A percentile compares a stretch with the other conserved stretches of the same genome.
These are phyloP conservation scores for Blastocystis hominis DNA, from an alignment of 352 stramenopile species.

Conservation along the genomic window DNA sequence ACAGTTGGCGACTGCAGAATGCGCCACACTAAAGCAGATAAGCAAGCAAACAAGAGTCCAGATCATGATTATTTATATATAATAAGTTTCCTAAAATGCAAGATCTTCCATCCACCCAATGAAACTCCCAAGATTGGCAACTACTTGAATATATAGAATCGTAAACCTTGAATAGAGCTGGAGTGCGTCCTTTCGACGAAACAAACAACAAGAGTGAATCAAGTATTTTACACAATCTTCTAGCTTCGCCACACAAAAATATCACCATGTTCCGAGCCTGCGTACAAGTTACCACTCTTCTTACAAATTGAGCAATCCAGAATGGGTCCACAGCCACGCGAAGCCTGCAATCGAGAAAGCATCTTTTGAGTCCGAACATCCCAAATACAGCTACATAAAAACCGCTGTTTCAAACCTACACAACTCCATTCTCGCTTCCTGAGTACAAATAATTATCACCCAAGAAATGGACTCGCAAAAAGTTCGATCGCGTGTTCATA, in stretches of 20 bases:
- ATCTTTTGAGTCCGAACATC: slow-evolving; percentile 24
- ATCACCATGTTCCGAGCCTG: not conserved
- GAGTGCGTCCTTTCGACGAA: not conserved
- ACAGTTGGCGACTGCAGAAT: not conserved
- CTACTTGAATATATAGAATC: not conserved
- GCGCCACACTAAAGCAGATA: not conserved
- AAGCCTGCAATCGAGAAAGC: not conserved
- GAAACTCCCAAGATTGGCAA: not conserved
- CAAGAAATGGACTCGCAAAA: slow-evolving; percentile 25
- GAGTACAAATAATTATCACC: slow-evolving; percentile 23
- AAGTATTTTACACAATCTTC: not conserved
- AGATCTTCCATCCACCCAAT: not conserved
- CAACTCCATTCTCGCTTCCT: slow-evolving; percentile 2
- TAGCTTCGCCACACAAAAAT: not conserved
- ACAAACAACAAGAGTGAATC: not conserved
- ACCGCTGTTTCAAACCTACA: not conserved
- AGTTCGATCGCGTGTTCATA: slow-evolving; percentile 41
- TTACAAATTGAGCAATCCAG: not conserved
- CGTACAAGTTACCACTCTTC: slow-evolving; percentile 13
- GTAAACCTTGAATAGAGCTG: not conserved
- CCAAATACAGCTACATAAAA: slow-evolving; percentile 26
- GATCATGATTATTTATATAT: not conserved
- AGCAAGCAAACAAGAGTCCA: not conserved
- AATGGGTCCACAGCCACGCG: not conserved
- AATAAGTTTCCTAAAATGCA: not conserved